Percentiles rank a stretch among this genome's conserved stretches.
Evolutionary conservation across 2,329 filamentous ascomycete genomes (phyloP).

Genomic region (Domatiomyces catenatus): DNA sequence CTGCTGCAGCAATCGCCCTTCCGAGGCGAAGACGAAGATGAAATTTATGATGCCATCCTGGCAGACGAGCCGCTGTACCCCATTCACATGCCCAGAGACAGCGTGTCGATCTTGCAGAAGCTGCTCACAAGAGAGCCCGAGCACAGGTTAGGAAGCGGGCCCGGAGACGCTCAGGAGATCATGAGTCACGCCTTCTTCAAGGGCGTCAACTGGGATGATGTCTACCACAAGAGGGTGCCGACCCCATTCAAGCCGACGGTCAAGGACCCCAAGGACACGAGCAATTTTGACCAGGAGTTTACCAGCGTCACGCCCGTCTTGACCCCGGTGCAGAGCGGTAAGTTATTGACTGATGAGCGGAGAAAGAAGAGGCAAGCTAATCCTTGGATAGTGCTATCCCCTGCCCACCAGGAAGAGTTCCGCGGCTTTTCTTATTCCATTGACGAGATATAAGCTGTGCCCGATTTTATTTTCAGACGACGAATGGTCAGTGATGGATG

Average conservation of each 20-base stretch:
- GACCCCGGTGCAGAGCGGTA: conserved; percentile 93
- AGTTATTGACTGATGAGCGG: conserved; percentile 27
- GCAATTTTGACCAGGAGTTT: conserved; percentile 97
- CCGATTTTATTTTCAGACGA: neutral
- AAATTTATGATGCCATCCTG: conserved; percentile 97
- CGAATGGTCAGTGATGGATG: neutral
- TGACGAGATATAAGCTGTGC: conserved; percentile 57
- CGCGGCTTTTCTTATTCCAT: conserved; percentile 94
- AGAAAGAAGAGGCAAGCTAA: conserved; percentile 5
- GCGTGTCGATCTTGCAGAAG: conserved; percentile 94
- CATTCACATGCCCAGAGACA: conserved; percentile 96
- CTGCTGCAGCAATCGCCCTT: conserved; percentile 96
- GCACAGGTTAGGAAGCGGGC: conserved; percentile 77
- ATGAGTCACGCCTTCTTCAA: conserved; percentile 99
- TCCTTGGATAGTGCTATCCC: conserved; percentile 58
- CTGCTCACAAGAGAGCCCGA: conserved; percentile 90
- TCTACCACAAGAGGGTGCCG: conserved; percentile 83
- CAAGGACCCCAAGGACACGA: conserved; percentile 89
- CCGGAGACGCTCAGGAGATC: conserved; percentile 93
- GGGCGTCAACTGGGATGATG: conserved; percentile 96
- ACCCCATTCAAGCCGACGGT: conserved; percentile 84
- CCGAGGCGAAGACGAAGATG: conserved; percentile 95
- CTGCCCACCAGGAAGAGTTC: conserved; percentile 99
- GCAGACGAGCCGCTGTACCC: conserved; percentile 95
- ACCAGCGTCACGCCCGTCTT: conserved; percentile 95